Percentiles rank a stretch among this genome's conserved stretches.
Evolutionary conservation across 164 flowering plant genomes (phyloP).

Genomic region (Stephania yunnanensis): DNA sequence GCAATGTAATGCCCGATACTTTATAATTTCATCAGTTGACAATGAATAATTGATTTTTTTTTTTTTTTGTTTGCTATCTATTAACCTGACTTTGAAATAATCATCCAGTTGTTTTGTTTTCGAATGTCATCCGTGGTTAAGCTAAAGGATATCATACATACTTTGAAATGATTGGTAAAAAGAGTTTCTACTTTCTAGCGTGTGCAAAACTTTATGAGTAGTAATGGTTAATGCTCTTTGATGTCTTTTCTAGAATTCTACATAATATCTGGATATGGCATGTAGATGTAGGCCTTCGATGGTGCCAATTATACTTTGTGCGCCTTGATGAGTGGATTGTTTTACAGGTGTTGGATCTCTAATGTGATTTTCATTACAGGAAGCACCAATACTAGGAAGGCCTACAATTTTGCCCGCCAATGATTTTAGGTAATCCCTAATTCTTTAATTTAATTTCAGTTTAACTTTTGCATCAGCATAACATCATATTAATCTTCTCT

Average conservation of each 20-base stretch:
- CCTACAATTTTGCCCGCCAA: conserved; percentile 59
- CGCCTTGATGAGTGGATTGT: conserved; percentile 6
- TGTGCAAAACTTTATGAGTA: background rate
- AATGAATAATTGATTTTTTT: background rate
- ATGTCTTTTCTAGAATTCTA: background rate
- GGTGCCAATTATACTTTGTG: background rate
- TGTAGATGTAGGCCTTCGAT: background rate
- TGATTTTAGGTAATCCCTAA: conserved; percentile 49
- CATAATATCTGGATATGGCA: background rate
- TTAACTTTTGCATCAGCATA: background rate
- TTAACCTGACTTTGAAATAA: background rate
- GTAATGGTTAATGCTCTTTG: background rate
- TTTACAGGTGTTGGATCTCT: conserved; percentile 16
- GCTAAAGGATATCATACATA: background rate
- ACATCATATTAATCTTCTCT: background rate
- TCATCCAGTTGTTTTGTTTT: background rate
- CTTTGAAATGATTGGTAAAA: background rate
- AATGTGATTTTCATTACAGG: conserved; percentile 39
- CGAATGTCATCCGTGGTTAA: background rate
- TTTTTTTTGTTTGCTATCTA: background rate
- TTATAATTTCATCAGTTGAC: background rate
- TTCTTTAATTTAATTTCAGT: background rate
- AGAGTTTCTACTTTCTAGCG: background rate
- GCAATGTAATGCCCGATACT: background rate
- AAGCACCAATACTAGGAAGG: conserved; percentile 80